phyloP scores from a whole-genome alignment of 805 yeast species.

The Schizosaccharomyces octosporus region DNA sequence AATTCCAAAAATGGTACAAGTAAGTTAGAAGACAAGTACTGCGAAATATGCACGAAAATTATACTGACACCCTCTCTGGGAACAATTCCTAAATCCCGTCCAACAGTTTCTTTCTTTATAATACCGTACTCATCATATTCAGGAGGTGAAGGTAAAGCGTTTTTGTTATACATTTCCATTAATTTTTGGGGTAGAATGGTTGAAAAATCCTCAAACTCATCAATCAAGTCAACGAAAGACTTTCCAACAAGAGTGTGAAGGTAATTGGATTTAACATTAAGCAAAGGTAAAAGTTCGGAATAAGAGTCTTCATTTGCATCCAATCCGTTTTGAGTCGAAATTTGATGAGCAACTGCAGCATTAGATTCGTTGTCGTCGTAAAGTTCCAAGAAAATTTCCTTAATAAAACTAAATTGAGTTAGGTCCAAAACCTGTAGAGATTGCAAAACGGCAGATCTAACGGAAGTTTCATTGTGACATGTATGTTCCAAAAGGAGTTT shows the following conservation, averaged over 20 bases:
- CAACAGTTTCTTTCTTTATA: conserved; percentile 60
- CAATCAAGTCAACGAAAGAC: not conserved
- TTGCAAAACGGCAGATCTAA: conserved; percentile 58
- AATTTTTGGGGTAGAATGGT: not conserved
- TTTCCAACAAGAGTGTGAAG: not conserved
- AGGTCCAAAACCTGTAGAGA: conserved; percentile 19
- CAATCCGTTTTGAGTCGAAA: conserved; percentile 63
- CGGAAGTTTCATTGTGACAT: conserved; percentile 40
- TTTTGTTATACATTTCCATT: conserved; percentile 21
- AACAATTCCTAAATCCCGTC: conserved; percentile 42
- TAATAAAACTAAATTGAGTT: conserved; percentile 18
- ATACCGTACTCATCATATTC: conserved; percentile 59
- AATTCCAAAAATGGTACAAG: conserved; percentile 31
- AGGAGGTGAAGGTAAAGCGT: conserved; percentile 53
- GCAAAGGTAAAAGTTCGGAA: not conserved
- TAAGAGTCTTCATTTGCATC: conserved; percentile 15
- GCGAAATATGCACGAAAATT: conserved; percentile 35
- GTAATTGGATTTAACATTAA: not conserved
- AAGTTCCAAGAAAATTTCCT: conserved; percentile 54
- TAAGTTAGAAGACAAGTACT: conserved; percentile 27
- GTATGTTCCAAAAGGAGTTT: conserved; percentile 29
- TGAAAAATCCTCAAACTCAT: not conserved
- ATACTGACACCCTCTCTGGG: not conserved
- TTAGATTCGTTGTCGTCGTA: conserved; percentile 47
- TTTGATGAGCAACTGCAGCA: conserved; percentile 43